Evolutionary conservation across 2,329 filamentous ascomycete species (phyloP).

Genomic region (Orbilia blumenaviensis): DNA sequence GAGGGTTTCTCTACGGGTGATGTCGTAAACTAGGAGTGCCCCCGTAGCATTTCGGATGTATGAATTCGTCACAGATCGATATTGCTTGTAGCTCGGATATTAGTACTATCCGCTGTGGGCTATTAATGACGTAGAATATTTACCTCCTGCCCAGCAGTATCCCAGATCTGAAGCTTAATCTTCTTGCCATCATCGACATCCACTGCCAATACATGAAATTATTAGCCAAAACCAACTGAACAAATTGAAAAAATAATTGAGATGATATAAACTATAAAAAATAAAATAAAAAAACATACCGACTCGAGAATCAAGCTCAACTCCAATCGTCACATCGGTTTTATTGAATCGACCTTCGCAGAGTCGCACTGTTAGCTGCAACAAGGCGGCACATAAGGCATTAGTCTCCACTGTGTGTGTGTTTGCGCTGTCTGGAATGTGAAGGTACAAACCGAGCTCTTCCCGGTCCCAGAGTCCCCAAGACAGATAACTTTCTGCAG

Average conservation of each 20-base stretch:
- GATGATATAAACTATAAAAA: constrained; percentile 63
- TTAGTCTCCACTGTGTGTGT: constrained; percentile 1
- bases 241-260: too few species aligned
- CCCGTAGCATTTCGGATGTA: constrained; percentile 87
- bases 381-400: not conserved
- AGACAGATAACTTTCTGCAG: constrained; percentile 87
- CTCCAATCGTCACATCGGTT: constrained; percentile 75
- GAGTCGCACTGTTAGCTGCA: constrained; percentile 72
- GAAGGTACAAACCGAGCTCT: constrained; percentile 82
- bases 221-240: not conserved
- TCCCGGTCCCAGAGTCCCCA: constrained; percentile 94
- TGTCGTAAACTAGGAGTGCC: constrained; percentile 91
- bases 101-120: not conserved
- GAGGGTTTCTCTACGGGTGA: constrained; percentile 85
- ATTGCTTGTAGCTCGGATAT: constrained; percentile 17
- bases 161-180: constrained; percentile 70
- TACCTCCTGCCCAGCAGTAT: constrained; percentile 75
- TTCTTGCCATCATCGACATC: constrained; percentile 53
- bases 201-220: not conserved
- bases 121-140: constrained; percentile 59
- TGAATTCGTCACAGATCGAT: constrained; percentile 70
- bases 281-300: constrained; percentile 63
- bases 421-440: not conserved
- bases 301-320: constrained; percentile 72
- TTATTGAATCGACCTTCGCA: constrained; percentile 75